Base-by-base conservation (phyloP, 2,329 filamentous ascomycete genomes). In the Ophiocordyceps robertsii region DNA sequence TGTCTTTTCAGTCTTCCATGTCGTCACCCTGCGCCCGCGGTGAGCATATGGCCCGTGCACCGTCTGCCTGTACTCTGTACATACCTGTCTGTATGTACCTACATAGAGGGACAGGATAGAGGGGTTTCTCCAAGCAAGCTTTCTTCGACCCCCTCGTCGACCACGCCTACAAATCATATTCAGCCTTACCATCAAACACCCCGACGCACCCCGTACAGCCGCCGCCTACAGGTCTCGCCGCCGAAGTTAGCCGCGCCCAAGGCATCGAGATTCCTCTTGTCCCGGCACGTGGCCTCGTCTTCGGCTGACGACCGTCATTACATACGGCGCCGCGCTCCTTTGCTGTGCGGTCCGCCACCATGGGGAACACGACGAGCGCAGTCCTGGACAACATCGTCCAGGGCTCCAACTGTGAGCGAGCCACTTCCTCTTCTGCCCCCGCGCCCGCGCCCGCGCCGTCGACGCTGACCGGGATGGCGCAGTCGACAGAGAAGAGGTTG, bases 401-500 rank as follows among this genome's bases (percentile, higher is more conserved):
- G 59, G 87, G 84, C 55, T 92, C 89, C 54, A 98, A 98, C 72
- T 98, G 90, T 95, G 69, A 57, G 62, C 19, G 19, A 19, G 19
- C 3, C 19, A 4, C 10, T n/a, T 3, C 4, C 16, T 12, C 11
- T 5, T 14, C n/a, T 24, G 33, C 33, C 6, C 17, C 13, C 33
- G 8, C n/a, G 13, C 14, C 14, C 8, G 8, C 12, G 33, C 17
- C 33, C 6, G 16, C 14, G n/a, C 33, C 13, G 33, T 17, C 33
- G 24, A 36, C 14, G n/a, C 33, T 36, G 33, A 36, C 13, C 33
- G 24, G 19, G 14, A 16, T 27, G 43, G 40, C 40, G 40, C 44
- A 96, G 90, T 98, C 71, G 86, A 98, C 70, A 82, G 85, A 63
- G 92, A 98, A 57, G 92, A 98, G 65, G 88, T 98, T 46, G 92